Percentiles rank a stretch among this genome's conserved stretches.
Conservation (phyloP, 345 rosid genomes). For the Gossypium herbaceum region DNA sequence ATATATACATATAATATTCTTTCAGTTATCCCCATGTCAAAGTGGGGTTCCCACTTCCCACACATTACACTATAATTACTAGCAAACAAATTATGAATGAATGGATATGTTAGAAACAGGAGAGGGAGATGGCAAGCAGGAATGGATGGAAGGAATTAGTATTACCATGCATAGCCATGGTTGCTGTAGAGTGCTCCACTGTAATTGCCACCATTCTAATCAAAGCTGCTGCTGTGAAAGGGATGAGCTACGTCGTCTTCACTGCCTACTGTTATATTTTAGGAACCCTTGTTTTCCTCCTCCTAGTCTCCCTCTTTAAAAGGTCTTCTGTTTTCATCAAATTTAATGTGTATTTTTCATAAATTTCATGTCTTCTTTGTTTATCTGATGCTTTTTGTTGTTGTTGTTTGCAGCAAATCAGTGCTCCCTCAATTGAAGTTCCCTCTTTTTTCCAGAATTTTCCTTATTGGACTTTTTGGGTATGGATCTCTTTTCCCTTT, state of each 20-base stretch:
- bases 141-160: constrained; percentile 21
- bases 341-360: too few species aligned
- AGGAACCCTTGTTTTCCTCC: constrained; percentile 29
- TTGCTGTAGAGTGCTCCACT: constrained; percentile 21
- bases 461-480: constrained; percentile 29
- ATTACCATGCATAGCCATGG: constrained; percentile 31
- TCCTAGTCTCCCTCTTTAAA: constrained; percentile 16
- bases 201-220: constrained; percentile 27
- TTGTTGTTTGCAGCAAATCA: constrained; percentile 14
- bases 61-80: too few species aligned
- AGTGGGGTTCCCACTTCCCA: too few species aligned
- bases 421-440: constrained; percentile 18
- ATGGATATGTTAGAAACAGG: background rate
- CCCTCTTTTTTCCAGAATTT: constrained; percentile 26
- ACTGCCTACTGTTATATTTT: constrained; percentile 23
- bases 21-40: too few species aligned
- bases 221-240: constrained; percentile 37
- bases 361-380: background rate
- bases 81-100: too few species aligned
- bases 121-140: constrained; percentile 6
- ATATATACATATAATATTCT: too few species aligned
- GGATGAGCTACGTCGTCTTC: constrained; percentile 32
- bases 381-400: background rate
- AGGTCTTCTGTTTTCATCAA: constrained; percentile 7
- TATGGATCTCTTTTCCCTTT: constrained; percentile 6